A percentile compares a stretch with the other conserved stretches of the same genome.
phyloP scores from a whole-genome alignment of 2,329 filamentous ascomycete genomes.

The Colletotrichum filicis region DNA sequence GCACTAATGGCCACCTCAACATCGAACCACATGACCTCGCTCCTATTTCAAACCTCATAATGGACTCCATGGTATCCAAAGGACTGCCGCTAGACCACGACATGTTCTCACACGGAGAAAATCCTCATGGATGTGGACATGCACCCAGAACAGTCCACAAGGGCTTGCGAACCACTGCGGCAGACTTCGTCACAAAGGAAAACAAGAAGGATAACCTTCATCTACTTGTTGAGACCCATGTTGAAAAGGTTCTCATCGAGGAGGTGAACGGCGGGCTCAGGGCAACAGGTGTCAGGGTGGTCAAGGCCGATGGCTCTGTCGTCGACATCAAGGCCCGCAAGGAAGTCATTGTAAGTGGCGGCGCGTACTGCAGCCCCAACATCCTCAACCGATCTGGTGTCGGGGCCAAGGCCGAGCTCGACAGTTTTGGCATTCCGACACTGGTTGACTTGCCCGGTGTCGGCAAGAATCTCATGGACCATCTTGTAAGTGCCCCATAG shows the following conservation, averaged over 20 bases:
- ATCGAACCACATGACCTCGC: slow-evolving; percentile 68
- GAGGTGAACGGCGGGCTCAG: slow-evolving; percentile 44
- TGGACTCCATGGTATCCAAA: slow-evolving; percentile 64
- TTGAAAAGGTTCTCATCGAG: slow-evolving; percentile 62
- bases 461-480: slow-evolving; percentile 62
- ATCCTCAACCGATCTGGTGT: slow-evolving; percentile 65
- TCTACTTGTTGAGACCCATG: slow-evolving; percentile 58
- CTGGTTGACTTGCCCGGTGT: slow-evolving; percentile 58
- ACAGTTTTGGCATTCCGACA: slow-evolving; percentile 52
- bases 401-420: slow-evolving; percentile 54
- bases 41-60: slow-evolving; percentile 65
- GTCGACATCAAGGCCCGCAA: slow-evolving; percentile 49
- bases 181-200: slow-evolving; percentile 60
- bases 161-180: slow-evolving; percentile 62
- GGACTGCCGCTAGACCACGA: slow-evolving; percentile 66
- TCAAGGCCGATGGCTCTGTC: slow-evolving; percentile 51
- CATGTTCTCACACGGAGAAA: slow-evolving; percentile 65
- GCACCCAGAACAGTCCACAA: slow-evolving; percentile 62
- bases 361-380: slow-evolving; percentile 62
- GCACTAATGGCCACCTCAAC: slow-evolving; percentile 62
- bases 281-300: slow-evolving; percentile 54
- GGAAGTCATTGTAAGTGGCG: slow-evolving; percentile 55
- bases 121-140: slow-evolving; percentile 66
- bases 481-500: slow-evolving; percentile 47
- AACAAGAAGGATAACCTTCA: slow-evolving; percentile 55